phyloP scores from a whole-genome alignment of 1,139 yeast genomes.

The Kodamaea ohmeri region DNA sequence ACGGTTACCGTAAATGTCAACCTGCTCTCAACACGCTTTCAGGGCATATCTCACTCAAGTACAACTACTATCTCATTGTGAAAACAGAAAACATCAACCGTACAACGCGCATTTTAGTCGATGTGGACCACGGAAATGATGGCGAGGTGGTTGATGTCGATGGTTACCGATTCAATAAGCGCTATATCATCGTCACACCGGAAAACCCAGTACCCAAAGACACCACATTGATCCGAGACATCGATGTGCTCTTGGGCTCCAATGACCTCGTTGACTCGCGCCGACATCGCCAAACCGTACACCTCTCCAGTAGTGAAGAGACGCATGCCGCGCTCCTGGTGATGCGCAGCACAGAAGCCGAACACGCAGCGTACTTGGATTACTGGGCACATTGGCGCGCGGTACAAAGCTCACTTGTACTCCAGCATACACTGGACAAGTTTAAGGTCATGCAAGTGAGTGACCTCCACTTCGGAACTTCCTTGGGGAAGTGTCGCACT shows the following conservation, averaged over 20 bases:
- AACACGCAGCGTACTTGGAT: slow-evolving; percentile 8
- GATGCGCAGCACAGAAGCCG: slow-evolving; percentile 11
- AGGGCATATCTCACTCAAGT: slow-evolving; percentile 4
- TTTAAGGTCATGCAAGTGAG: slow-evolving; percentile 39
- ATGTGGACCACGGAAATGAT: background rate
- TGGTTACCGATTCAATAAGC: slow-evolving; percentile 10
- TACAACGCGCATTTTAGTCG: slow-evolving; percentile 9
- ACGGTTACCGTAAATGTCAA: slow-evolving; percentile 14
- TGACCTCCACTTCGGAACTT: slow-evolving; percentile 41
- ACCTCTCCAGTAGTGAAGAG: slow-evolving; percentile 7
- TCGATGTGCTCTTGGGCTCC: slow-evolving; percentile 29
- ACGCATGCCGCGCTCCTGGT: slow-evolving; percentile 15
- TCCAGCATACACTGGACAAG: slow-evolving; percentile 11
- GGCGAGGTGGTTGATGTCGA: slow-evolving; percentile 8
- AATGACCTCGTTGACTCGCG: slow-evolving; percentile 22
- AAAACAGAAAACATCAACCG: slow-evolving; percentile 5
- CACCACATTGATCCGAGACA: slow-evolving; percentile 19
- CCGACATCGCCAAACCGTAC: slow-evolving; percentile 12
- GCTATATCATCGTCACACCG: slow-evolving; percentile 12
- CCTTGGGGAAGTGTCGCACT: slow-evolving; percentile 24
- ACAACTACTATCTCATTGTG: slow-evolving; percentile 9
- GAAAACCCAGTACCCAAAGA: slow-evolving; percentile 12
- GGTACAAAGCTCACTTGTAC: slow-evolving; percentile 7
- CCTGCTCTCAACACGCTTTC: slow-evolving; percentile 14
- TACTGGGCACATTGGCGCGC: slow-evolving; percentile 9